phyloP scores from a whole-genome alignment of 305 asterid species.

The Solanum hybrid region DNA sequence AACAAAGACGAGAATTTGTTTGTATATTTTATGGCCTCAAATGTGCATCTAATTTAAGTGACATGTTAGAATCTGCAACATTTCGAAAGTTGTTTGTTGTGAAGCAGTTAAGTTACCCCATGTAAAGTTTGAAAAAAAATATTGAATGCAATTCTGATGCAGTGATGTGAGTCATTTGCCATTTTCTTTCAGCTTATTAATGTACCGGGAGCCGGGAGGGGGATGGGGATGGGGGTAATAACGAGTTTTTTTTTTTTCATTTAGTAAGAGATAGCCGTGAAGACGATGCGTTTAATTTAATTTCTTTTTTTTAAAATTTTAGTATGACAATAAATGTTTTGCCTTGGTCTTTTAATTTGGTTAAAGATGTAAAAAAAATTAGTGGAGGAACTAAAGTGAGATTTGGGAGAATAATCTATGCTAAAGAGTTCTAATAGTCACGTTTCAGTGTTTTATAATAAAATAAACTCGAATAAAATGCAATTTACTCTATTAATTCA shows the following conservation, averaged over 20 bases:
- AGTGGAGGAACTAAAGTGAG: neutral
- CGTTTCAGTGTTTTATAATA: neutral
- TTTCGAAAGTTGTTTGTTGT: neutral
- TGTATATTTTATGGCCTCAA: conserved; percentile 9
- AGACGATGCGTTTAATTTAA: neutral
- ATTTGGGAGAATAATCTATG: neutral
- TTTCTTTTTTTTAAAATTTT: neutral
- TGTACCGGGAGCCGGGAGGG: neutral
- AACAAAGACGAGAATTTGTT: conserved; percentile 2
- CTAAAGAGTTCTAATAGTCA: neutral
- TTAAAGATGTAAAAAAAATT: neutral
- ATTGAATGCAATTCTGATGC: neutral
- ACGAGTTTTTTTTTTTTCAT: neutral
- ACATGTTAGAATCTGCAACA: neutral
- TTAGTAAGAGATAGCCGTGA: neutral
- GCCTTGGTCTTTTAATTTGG: neutral
- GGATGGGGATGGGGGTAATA: neutral
- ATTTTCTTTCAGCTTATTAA: neutral
- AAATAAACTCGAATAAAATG: neutral
- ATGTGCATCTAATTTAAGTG: conserved; percentile 9
- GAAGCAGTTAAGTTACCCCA: neutral
- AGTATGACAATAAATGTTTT: neutral
- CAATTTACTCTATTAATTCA: neutral
- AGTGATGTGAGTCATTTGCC: neutral
- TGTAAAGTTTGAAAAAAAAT: neutral